Base-by-base conservation (phyloP, 495 filamentous ascomycete species). In the Letharia columbiana region DNA sequence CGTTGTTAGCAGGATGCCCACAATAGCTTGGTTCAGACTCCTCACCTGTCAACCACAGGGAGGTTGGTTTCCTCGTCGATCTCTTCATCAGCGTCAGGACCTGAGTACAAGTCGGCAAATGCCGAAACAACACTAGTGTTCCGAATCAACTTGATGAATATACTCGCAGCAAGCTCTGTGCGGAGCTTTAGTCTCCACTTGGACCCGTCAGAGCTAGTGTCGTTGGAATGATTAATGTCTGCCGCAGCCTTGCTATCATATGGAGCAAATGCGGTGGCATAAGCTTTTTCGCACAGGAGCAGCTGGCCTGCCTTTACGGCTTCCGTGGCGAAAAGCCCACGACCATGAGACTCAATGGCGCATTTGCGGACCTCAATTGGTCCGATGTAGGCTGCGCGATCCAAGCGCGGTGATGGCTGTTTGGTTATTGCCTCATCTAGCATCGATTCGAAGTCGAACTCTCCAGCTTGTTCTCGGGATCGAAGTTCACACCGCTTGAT, bases 201-300 rank as follows among this genome's bases (percentile, higher is more conserved):
- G 57, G 23, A 64, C 75, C 8, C 70, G 60, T 79, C 75, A 2
- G 80, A 63, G 15, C 78, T 56, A 15, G 77, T 15, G 3, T 60
- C 67, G 33, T 68, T 69, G 62, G 45, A 70, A 73, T 37, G 42
- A 75, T 73, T 13, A 23, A 2, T 18, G 2, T 31, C 37, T 28
- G 20, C 41, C 0, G 42, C 17, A 15, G 15, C 12, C 20, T 52
- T 42, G 28, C 60, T 52, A 11, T 42, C 56, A 5, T 61, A 10
- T 10, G 73, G 65, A 20, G 50, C 68, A 61, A 67, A 78, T 44
- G 74, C 69, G 65, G 73, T 50, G n/a, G 68, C 71, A 62, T 86
- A 83, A 0, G 83, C 81, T 65, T 86, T 86, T 67, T 86, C 82
- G 60, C 79, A 83, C 20, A 85, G 64, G 1, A 86, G 69, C 17